Percentiles rank a stretch among this genome's conserved stretches.
Conservation (phyloP, 495 filamentous ascomycete species). For the Durotheca rogersii region DNA sequence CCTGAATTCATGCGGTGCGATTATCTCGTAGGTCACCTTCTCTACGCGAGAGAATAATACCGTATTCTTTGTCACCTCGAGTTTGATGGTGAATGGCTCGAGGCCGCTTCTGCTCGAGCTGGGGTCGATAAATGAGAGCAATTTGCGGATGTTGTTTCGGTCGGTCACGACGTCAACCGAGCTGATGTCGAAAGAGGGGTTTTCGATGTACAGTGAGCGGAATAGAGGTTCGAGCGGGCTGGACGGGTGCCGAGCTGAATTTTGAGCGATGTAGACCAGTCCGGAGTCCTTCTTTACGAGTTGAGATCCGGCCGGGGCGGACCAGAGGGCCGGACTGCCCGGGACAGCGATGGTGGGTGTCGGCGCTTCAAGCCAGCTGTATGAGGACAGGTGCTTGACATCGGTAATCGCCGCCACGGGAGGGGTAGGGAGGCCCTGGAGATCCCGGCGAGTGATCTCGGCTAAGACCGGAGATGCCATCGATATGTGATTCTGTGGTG, state of each 20-base stretch:
- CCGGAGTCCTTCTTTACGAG: constrained; percentile 42
- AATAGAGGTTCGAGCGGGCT: constrained; percentile 55
- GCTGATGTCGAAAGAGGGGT: constrained; percentile 47
- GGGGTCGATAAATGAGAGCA: constrained; percentile 50
- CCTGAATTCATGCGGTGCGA: constrained; percentile 40
- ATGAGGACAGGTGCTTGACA: constrained; percentile 49
- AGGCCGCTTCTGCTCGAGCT: constrained; percentile 22
- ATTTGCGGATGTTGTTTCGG: constrained; percentile 55
- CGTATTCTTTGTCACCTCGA: constrained; percentile 45
- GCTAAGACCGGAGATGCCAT: no score
- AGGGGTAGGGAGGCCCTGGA: constrained; percentile 17
- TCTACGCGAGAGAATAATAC: constrained; percentile 47
- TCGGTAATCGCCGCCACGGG: constrained; percentile 38
- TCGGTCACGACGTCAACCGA: constrained; percentile 52
- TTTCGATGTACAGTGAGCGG: constrained; percentile 44
- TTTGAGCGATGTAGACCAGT: constrained; percentile 44
- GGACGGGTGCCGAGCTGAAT: constrained; percentile 45
- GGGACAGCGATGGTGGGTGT: constrained; percentile 44
- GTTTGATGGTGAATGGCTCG: constrained; percentile 45
- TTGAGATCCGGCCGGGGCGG: constrained; percentile 26
- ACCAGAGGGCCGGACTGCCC: constrained; percentile 45
- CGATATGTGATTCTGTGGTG: no score
- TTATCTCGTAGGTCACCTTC: constrained; percentile 28
- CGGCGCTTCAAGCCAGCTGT: constrained; percentile 50
- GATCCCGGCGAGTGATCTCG: constrained; percentile 31